Conservation (phyloP, 1,284 basidiomycete genomes). For the Phylloporus gajari region DNA sequence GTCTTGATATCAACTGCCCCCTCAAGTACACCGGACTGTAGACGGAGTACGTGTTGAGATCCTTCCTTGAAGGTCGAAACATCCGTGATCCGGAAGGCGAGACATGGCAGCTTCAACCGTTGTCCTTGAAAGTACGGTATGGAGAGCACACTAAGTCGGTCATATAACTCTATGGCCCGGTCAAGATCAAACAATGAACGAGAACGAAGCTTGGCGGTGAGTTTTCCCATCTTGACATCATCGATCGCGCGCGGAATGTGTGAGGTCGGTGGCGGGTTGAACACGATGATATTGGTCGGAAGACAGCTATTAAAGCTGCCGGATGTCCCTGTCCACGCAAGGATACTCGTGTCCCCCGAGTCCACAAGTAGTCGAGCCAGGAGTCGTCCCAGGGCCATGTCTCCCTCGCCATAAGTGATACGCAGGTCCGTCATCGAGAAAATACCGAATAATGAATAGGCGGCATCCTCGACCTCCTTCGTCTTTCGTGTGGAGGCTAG, state of each 20-base stretch:
- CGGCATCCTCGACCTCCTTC: background rate
- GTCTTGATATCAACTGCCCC: background rate
- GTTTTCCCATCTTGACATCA: background rate
- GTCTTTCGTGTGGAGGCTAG: background rate
- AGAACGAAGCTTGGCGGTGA: background rate
- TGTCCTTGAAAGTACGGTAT: background rate
- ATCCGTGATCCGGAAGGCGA: conserved; percentile 8
- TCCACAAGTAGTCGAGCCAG: background rate
- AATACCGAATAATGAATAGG: too few species aligned
- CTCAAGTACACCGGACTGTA: background rate
- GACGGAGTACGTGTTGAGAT: background rate
- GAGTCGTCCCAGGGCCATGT: background rate
- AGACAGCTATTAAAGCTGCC: conserved; percentile 2
- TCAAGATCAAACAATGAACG: background rate
- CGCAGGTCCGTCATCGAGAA: background rate
- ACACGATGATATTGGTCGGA: background rate
- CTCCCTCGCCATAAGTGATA: background rate
- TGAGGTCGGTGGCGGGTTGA: background rate
- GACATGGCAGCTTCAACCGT: conserved; percentile 19
- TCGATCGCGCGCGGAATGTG: background rate
- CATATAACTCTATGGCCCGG: conserved; percentile 3
- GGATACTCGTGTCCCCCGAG: background rate
- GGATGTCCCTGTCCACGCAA: background rate
- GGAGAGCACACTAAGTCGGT: background rate
- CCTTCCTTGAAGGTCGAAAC: background rate